Base-by-base conservation (phyloP, 106 monocot species). In the Dioscorea zingiberensis region DNA sequence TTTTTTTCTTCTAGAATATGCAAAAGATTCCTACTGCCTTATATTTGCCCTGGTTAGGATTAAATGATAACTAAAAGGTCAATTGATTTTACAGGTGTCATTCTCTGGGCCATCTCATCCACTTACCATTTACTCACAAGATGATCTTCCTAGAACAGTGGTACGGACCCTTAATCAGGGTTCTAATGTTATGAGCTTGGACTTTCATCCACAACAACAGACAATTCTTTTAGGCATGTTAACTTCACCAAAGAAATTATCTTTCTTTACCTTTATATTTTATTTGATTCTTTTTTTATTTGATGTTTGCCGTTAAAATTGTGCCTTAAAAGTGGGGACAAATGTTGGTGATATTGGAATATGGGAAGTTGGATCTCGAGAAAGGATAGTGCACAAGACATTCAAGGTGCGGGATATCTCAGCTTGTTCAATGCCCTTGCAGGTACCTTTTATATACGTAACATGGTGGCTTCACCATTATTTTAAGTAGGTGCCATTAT, bases 281-380 rank as follows among this genome's bases (percentile, higher is more conserved):
- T 51, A 4, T 19, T 51, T 51, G 13, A 47, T 13, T 51, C 5
- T 13, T 51, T 51, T 51, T 51, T 19, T 19, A 51, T 51, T 51
- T 51, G 19, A 51, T 38, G 38, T 51, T 51, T 51, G 7, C 51
- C 19, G 14, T 10, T 38, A 8, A 13, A 18, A 18, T 51, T 16
- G 18, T 15, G 14, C 19, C 19, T 16, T 49, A 75, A 47, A 27
- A 85, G 84, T 85, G 68, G 84, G 84, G 55, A 85, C 84, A 70
- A 80, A 77, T 73, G 72, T 72, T 49, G 84, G 84, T 58, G 84
- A 80, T 55, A 77, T 85, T 60, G 65, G 67, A 55, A 62, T 80
- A 22, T 85, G 84, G 84, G 80, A 85, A 58, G 61, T 85, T n/a
- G 58, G 67, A 26, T 67, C 62, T 58, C 49, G 72, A 66, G 70